Evolutionary conservation across 179 eudicot species (phyloP).

Genomic region (Pouteria campechiana): DNA sequence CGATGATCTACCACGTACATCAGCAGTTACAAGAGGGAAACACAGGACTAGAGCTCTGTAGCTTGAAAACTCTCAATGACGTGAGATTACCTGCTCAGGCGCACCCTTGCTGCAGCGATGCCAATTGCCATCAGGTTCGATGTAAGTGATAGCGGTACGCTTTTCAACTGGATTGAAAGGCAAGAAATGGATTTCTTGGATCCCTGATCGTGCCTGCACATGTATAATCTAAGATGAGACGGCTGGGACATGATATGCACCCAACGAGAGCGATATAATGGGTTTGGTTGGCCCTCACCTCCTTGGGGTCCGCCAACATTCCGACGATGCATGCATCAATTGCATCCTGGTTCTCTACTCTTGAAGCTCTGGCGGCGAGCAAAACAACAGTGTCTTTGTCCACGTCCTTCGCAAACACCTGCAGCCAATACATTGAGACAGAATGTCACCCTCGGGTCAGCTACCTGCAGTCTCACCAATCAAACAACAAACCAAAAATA

Average conservation of each 20-base stretch:
- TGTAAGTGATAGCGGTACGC: slow-evolving; percentile 75
- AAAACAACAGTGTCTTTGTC: slow-evolving; percentile 54
- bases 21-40: background rate
- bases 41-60: background rate
- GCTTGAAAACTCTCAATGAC: background rate
- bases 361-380: slow-evolving; percentile 74
- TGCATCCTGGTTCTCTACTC: slow-evolving; percentile 85
- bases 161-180: slow-evolving; percentile 85
- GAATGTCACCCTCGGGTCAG: too few species aligned
- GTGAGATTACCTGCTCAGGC: slow-evolving; percentile 59
- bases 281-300: slow-evolving; percentile 22
- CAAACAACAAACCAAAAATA: too few species aligned
- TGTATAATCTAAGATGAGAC: background rate
- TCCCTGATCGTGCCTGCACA: slow-evolving; percentile 70
- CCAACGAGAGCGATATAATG: background rate
- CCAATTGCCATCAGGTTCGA: slow-evolving; percentile 51
- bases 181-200: slow-evolving; percentile 71
- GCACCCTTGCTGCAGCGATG: slow-evolving; percentile 79
- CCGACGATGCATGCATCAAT: slow-evolving; percentile 87
- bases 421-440: too few species aligned
- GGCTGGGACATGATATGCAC: background rate
- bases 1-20: slow-evolving; percentile 38
- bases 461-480: too few species aligned
- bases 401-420: slow-evolving; percentile 43
- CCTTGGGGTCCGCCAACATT: slow-evolving; percentile 79